Evolutionary conservation across 2,329 filamentous ascomycete genomes (phyloP).

Genomic region (Apiospora rasikravindrae): DNA sequence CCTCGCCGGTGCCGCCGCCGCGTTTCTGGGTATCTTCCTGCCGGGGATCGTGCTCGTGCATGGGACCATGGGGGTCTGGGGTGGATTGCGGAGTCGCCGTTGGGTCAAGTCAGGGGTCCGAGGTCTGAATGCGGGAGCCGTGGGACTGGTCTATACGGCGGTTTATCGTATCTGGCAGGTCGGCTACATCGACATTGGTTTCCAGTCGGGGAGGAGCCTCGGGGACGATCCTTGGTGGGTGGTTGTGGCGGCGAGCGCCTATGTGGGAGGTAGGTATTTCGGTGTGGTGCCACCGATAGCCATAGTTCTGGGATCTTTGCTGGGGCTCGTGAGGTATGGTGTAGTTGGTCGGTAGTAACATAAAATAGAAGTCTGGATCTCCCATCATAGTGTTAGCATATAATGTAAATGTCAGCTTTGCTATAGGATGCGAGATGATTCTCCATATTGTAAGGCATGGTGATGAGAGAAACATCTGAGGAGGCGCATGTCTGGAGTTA

Average conservation of each 20-base stretch:
- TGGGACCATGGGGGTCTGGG: constrained; percentile 62
- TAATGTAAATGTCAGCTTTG: no score
- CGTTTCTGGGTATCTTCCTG: constrained; percentile 57
- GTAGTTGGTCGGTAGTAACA: constrained; percentile 7
- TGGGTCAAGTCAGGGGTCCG: constrained; percentile 56
- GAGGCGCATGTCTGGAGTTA: no score
- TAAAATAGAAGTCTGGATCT: neutral
- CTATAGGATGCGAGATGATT: no score
- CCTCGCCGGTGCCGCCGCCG: constrained; percentile 55
- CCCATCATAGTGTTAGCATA: no score
- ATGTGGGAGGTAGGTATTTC: constrained; percentile 41
- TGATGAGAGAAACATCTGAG: no score
- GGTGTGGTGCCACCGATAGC: constrained; percentile 38
- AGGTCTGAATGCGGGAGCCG: constrained; percentile 64
- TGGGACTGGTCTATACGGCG: constrained; percentile 67
- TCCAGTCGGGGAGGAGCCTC: constrained; percentile 55
- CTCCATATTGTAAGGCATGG: no score
- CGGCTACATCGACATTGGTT: constrained; percentile 59
- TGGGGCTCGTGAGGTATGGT: constrained; percentile 37
- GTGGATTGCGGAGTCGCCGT: constrained; percentile 48
- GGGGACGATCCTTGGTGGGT: constrained; percentile 68
- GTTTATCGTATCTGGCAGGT: constrained; percentile 69
- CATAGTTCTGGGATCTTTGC: constrained; percentile 40
- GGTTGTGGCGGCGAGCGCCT: constrained; percentile 56
- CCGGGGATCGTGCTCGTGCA: constrained; percentile 56